Evolutionary conservation across 148 eudicot species (phyloP).

Genomic region (Vaccinium corymbosum): DNA sequence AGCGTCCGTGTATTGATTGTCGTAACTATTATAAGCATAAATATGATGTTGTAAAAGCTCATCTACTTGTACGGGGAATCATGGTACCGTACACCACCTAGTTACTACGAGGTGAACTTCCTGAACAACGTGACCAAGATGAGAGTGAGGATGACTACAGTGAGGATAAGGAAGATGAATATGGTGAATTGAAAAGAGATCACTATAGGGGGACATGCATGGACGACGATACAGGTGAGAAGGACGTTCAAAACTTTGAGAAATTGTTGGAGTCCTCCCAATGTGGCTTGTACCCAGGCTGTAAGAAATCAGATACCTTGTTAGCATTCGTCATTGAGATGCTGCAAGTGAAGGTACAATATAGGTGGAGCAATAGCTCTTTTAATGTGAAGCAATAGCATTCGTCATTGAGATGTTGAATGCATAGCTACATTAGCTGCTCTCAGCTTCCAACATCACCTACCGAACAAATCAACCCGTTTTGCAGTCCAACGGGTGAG

Average conservation of each 20-base stretch:
- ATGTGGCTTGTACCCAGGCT: slow-evolving; percentile 2
- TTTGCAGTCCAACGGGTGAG: background rate
- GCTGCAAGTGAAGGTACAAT: background rate
- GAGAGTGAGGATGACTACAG: background rate
- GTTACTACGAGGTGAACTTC: background rate
- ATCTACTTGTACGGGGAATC: background rate
- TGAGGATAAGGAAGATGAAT: background rate
- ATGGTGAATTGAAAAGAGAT: background rate
- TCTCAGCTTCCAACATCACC: background rate
- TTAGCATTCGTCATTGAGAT: background rate
- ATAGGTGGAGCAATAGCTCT: background rate
- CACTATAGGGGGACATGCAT: background rate
- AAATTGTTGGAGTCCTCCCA: background rate
- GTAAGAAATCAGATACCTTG: background rate
- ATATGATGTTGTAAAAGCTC: background rate
- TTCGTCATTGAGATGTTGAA: too few relatives aligned
- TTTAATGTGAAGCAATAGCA: too few relatives aligned
- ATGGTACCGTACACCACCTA: background rate
- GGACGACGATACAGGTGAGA: too few relatives aligned
- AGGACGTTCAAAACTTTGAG: background rate
- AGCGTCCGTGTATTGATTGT: background rate
- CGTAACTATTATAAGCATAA: background rate
- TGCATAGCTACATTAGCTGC: background rate
- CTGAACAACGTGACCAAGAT: background rate
- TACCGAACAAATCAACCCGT: background rate